These are phyloP conservation scores for Cyamopsis tetragonoloba DNA, from an alignment of 306 rosid genomes.

Conservation along the genomic window DNA sequence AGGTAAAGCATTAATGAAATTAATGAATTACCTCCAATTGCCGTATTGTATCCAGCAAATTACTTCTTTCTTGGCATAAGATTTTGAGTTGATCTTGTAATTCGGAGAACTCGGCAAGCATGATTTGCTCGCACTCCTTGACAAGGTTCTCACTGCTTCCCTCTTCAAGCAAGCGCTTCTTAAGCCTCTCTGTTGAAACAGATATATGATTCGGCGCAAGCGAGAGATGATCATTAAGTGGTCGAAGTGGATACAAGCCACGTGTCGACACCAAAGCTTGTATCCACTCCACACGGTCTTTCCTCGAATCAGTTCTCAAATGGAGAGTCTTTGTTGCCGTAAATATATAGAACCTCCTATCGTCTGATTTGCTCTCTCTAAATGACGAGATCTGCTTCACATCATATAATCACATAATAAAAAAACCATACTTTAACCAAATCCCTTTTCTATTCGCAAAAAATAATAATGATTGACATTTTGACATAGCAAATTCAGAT, in stretches of 20 bases:
- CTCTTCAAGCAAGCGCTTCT: constrained; percentile 66
- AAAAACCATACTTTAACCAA: background rate
- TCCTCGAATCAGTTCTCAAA: constrained; percentile 79
- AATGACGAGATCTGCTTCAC: constrained; percentile 67
- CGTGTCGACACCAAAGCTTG: constrained; percentile 81
- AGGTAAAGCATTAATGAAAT: constrained; percentile 4
- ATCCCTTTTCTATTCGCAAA: background rate
- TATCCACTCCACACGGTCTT: constrained; percentile 82
- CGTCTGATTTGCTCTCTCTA: constrained; percentile 95
- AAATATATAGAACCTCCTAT: constrained; percentile 71
- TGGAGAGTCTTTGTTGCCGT: constrained; percentile 97
- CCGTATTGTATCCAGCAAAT: constrained; percentile 73
- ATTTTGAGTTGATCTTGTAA: constrained; percentile 62
- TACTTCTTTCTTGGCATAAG: constrained; percentile 65
- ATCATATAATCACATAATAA: too few species aligned
- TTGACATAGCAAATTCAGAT: background rate
- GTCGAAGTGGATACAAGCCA: constrained; percentile 52
- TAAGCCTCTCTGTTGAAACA: constrained; percentile 69
- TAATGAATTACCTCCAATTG: constrained; percentile 76
- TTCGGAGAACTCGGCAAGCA: constrained; percentile 77
- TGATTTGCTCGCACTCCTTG: constrained; percentile 84
- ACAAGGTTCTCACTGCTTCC: constrained; percentile 65
- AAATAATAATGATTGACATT: background rate
- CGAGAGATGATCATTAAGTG: constrained; percentile 45
- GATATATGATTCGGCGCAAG: constrained; percentile 58